phyloP scores from a whole-genome alignment of 2,329 filamentous ascomycete genomes.

The Beauveria sp. region DNA sequence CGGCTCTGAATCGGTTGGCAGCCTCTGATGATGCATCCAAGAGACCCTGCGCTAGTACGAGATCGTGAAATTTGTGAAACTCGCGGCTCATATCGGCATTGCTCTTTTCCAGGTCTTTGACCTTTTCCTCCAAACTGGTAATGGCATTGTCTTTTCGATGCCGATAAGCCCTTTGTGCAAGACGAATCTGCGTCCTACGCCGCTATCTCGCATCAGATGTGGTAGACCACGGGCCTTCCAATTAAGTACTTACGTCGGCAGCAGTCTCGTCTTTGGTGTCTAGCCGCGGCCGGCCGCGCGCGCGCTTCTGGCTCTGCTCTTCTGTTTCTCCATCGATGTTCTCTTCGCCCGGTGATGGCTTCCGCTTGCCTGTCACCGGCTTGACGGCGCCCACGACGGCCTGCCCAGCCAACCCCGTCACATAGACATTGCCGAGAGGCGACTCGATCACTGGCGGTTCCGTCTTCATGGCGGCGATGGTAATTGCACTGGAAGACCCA shows the following conservation, averaged over 20 bases:
- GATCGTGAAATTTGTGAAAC: constrained; percentile 61
- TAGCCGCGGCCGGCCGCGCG: constrained; percentile 66
- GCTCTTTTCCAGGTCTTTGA: constrained; percentile 58
- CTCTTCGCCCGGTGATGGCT: constrained; percentile 17
- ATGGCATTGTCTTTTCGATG: constrained; percentile 80
- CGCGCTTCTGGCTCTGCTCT: constrained; percentile 47
- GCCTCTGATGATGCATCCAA: constrained; percentile 50
- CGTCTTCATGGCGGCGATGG: background rate
- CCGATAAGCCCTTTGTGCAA: constrained; percentile 79
- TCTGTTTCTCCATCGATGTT: constrained; percentile 25
- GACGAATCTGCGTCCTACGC: constrained; percentile 76
- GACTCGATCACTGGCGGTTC: background rate
- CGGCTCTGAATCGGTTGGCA: constrained; percentile 46
- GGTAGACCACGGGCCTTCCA: background rate
- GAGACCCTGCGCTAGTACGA: constrained; percentile 49
- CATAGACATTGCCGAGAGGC: background rate
- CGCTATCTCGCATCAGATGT: constrained; percentile 42
- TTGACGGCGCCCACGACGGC: background rate
- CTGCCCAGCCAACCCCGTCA: background rate
- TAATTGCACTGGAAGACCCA: too few species aligned
- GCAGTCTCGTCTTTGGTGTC: constrained; percentile 72
- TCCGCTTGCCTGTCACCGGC: constrained; percentile 13
- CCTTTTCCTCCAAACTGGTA: constrained; percentile 60
- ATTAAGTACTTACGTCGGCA: constrained; percentile 57
- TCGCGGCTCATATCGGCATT: constrained; percentile 68